A percentile compares a stretch with the other conserved stretches of the same genome.
phyloP scores from a whole-genome alignment of 495 filamentous ascomycete genomes.

The Aspergillus sparsus region DNA sequence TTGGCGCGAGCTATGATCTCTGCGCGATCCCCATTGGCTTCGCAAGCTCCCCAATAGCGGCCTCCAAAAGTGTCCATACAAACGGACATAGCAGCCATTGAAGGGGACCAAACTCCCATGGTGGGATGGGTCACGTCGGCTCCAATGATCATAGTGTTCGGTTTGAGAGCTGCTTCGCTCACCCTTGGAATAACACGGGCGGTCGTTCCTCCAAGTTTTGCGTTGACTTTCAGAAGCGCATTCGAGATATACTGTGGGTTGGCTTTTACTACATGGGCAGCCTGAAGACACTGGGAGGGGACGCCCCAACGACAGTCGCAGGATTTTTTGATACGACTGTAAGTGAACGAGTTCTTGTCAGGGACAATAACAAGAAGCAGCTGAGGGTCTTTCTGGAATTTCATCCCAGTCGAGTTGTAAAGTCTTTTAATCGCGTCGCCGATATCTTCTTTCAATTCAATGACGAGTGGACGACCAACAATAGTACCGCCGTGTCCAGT shows the following conservation, averaged over 20 bases:
- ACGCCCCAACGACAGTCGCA: constrained; percentile 79
- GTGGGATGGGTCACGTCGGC: constrained; percentile 85
- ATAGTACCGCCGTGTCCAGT: constrained; percentile 71
- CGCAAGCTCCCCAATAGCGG: constrained; percentile 71
- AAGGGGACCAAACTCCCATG: constrained; percentile 63
- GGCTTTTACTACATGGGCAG: constrained; percentile 58
- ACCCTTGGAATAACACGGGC: constrained; percentile 42
- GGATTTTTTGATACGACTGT: constrained; percentile 78
- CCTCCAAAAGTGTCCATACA: constrained; percentile 69
- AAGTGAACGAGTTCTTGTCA: constrained; percentile 63
- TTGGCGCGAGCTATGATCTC: constrained; percentile 72
- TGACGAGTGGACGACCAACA: constrained; percentile 31
- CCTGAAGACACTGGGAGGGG: constrained; percentile 71
- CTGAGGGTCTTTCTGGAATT: constrained; percentile 53
- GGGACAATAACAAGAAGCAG: constrained; percentile 71
- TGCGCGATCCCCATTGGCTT: constrained; percentile 73
- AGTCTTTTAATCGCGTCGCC: constrained; percentile 54
- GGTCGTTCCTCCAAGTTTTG: constrained; percentile 88
- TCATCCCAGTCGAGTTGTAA: constrained; percentile 51
- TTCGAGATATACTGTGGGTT: constrained; percentile 82
- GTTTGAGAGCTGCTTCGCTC: constrained; percentile 36
- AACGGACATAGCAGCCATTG: constrained; percentile 84
- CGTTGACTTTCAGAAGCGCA: constrained; percentile 91
- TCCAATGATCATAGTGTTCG: constrained; percentile 74
- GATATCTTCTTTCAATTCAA: constrained; percentile 44